Base-by-base conservation (phyloP, 768 basidiomycete species). In the Ramaria sp. region DNA sequence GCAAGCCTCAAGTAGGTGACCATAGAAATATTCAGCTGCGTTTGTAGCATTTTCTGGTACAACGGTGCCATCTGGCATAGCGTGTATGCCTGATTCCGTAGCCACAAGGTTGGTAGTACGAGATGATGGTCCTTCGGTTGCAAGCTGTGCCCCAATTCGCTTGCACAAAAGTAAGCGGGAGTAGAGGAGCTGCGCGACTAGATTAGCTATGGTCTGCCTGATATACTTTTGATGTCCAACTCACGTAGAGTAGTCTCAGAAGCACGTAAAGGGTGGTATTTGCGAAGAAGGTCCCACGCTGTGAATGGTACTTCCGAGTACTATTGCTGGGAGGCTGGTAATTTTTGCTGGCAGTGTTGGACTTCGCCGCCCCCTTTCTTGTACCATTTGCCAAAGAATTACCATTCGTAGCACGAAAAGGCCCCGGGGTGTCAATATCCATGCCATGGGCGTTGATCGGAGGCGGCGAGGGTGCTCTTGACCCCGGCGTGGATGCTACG, bases 201-300 rank as follows among this genome's bases (percentile, higher is more conserved):
- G 39, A 20, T n/a, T 53, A 52, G 17, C 52, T 11, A 42, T 20
- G 30, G 6, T 2, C 47, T 55, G 54, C n/a, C 13, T 41, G 13
- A 37, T 30, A 57, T 3, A 37, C 59, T 43, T 24, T n/a, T 41
- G 27, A 20, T 9, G 19, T 1, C 22, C 41, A 13, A 68, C 84
- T 49, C 58, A 92, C 95, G 83, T 97, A 88, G 42, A 97, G 68
- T 50, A 94, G 73, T 34, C 95, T 81, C 63, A 98, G 70, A 22
- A 97, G 71, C 10, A 81, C 80, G 72, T 97, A 99, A 65, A 91
- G 91, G 22, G 83, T 77, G 19, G 89, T 91, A 70, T 96, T 97
- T 59, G 84, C 83, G 70, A 91, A 97, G 71, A 97, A 92, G 37
- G 82, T 77, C 47, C 54, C 46, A n/a, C 54, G 53, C 19, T 52